A percentile compares a stretch with the other conserved stretches of the same genome.
Conservation (phyloP, 106 monocot species). For the Dendrobium officinale region DNA sequence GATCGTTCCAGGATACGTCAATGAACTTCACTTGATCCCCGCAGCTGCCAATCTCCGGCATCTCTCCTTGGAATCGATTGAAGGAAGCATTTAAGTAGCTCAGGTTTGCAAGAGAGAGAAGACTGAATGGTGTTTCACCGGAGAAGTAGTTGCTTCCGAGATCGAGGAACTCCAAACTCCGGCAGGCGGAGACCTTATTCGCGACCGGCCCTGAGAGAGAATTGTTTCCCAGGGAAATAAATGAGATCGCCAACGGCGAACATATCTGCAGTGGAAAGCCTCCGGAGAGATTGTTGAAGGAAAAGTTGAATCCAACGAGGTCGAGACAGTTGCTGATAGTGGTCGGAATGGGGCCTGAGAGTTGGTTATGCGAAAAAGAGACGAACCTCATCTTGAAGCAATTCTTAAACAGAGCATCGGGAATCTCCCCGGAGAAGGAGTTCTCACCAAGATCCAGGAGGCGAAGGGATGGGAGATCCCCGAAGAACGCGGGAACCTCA, state of each 20-base stretch:
- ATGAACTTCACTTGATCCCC: slow-evolving; percentile 36
- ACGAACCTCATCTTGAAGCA: slow-evolving; percentile 20
- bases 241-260: slow-evolving; percentile 18
- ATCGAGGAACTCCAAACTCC: slow-evolving; percentile 58
- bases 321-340: slow-evolving; percentile 25
- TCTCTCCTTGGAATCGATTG: slow-evolving; percentile 46
- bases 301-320: slow-evolving; percentile 30
- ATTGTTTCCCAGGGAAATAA: slow-evolving; percentile 43
- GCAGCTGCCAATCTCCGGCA: slow-evolving; percentile 37
- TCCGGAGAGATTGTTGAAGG: slow-evolving; percentile 32
- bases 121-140: slow-evolving; percentile 51
- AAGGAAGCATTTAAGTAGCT: slow-evolving; percentile 68
- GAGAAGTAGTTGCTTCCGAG: slow-evolving; percentile 59
- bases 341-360: slow-evolving; percentile 27
- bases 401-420: slow-evolving; percentile 18
- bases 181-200: slow-evolving; percentile 37
- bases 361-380: slow-evolving; percentile 29
- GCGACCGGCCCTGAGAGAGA: slow-evolving; percentile 41
- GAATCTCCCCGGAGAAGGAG: slow-evolving; percentile 28
- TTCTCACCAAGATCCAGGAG: slow-evolving; percentile 28
- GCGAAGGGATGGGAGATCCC: slow-evolving; percentile 15
- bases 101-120: slow-evolving; percentile 47
- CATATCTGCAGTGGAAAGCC: slow-evolving; percentile 23
- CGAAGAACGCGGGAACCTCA: slow-evolving; percentile 18
- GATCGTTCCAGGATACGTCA: slow-evolving; percentile 49